Conservation (phyloP, 345 rosid genomes). For the Dipteronia sinensis region DNA sequence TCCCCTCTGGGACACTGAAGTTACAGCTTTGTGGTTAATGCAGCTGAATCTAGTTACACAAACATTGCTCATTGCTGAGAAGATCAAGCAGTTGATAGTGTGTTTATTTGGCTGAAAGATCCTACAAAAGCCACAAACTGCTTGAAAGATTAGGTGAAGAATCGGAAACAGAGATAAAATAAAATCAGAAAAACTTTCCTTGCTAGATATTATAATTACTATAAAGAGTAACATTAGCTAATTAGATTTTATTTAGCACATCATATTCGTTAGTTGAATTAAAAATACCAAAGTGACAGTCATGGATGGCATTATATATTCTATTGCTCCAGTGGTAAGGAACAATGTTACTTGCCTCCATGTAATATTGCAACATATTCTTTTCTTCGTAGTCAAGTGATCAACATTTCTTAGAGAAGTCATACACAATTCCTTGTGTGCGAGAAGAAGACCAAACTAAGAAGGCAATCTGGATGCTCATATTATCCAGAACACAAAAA, state of each 20-base stretch:
- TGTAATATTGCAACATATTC: conserved; percentile 2
- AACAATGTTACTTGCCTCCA: background rate
- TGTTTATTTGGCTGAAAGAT: conserved; percentile 31
- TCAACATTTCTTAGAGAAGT: conserved; percentile 10
- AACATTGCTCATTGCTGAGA: conserved; percentile 46
- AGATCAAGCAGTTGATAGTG: conserved; percentile 24
- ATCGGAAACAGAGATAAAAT: background rate
- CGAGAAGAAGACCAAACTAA: background rate
- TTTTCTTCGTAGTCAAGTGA: conserved; percentile 4
- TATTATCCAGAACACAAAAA: background rate
- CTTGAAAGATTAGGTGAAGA: conserved; percentile 12
- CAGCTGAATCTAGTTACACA: conserved; percentile 34
- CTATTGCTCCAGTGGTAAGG: background rate
- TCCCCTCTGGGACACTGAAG: conserved; percentile 22
- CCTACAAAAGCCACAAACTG: conserved; percentile 33
- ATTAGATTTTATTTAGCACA: background rate
- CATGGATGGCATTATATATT: background rate
- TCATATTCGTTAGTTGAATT: background rate
- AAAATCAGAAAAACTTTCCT: background rate
- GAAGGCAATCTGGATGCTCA: background rate
- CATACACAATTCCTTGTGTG: background rate
- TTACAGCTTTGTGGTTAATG: conserved; percentile 25
- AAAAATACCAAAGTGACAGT: background rate
- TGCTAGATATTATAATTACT: background rate
- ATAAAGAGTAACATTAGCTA: background rate